Percentiles rank a stretch among this genome's conserved stretches.
phyloP scores from a whole-genome alignment of 176 grass and related monocot species.

The Alloteropsis semialata region DNA sequence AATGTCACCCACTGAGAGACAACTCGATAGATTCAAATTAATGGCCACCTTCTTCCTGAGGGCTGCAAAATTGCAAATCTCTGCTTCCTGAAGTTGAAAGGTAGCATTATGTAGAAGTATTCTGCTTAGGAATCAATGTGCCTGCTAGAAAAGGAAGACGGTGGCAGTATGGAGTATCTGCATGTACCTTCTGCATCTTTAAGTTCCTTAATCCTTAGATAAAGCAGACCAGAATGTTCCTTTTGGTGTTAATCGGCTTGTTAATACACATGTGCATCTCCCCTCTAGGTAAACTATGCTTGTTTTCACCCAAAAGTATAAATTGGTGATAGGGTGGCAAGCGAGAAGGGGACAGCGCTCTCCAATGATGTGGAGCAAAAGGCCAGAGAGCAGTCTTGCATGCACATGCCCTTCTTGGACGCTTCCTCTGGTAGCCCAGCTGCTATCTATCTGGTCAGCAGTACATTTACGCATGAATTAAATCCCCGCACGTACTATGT shows the following conservation, averaged over 20 bases:
- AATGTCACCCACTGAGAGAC: conserved; percentile 50
- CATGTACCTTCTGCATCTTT: not conserved
- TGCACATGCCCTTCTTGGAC: conserved; percentile 46
- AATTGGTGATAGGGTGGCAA: not conserved
- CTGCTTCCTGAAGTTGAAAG: conserved; percentile 1
- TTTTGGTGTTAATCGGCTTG: not conserved
- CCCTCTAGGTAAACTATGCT: not conserved
- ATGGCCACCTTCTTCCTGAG: conserved; percentile 9
- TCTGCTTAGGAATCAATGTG: not conserved
- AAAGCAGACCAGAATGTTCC: not conserved
- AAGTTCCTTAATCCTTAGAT: not conserved
- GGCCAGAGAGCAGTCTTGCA: conserved; percentile 22
- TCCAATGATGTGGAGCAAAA: conserved; percentile 30
- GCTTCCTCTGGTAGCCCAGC: conserved; percentile 26
- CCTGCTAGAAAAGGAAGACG: not conserved
- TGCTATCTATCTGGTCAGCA: conserved; percentile 48
- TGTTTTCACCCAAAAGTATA: not conserved
- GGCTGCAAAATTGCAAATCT: not conserved
- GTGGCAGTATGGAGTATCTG: not conserved
- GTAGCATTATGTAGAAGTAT: not conserved
- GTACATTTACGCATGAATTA: conserved; percentile 36
- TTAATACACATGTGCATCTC: not conserved
- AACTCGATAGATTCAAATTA: conserved; percentile 20
- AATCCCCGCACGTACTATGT: conserved; percentile 35
- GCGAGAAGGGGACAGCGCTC: not conserved